These are phyloP conservation scores for Dunaliella primolecta DNA, from an alignment of 139 green algal genomes.

Conservation along the genomic window DNA sequence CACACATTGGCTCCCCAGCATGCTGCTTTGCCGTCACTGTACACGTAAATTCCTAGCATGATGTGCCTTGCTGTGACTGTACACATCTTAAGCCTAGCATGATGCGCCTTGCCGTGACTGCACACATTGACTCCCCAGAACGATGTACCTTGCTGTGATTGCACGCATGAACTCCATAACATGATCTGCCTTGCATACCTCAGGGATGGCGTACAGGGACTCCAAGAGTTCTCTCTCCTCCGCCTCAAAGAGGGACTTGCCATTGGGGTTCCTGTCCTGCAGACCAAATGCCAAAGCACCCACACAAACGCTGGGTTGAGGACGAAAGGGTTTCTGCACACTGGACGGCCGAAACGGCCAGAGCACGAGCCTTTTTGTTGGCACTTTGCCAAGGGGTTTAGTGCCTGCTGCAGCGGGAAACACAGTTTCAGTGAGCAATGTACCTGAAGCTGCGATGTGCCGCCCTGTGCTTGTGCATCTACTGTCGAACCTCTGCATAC, in stretches of 20 bases:
- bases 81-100: too few relatives aligned
- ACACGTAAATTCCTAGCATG: too few relatives aligned
- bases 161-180: too few relatives aligned
- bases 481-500: not conserved
- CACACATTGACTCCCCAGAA: not conserved
- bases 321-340: not conserved
- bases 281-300: not conserved
- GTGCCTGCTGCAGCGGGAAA: not conserved
- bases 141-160: too few relatives aligned
- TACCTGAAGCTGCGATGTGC: not conserved
- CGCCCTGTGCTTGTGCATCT: not conserved
- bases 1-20: too few relatives aligned
- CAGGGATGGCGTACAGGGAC: constrained; percentile 87
- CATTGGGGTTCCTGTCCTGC: constrained; percentile 57
- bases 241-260: constrained; percentile 78
- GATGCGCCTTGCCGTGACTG: too few relatives aligned
- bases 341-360: not conserved
- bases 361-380: too few relatives aligned
- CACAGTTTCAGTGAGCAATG: not conserved
- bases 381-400: too few relatives aligned
- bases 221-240: constrained; percentile 89
- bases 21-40: too few relatives aligned
- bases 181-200: constrained; percentile 20
- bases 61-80: too few relatives aligned
- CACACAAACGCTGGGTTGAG: not conserved